Base-by-base conservation (phyloP, 2,329 filamentous ascomycete genomes). In the Aulographum hederae region DNA sequence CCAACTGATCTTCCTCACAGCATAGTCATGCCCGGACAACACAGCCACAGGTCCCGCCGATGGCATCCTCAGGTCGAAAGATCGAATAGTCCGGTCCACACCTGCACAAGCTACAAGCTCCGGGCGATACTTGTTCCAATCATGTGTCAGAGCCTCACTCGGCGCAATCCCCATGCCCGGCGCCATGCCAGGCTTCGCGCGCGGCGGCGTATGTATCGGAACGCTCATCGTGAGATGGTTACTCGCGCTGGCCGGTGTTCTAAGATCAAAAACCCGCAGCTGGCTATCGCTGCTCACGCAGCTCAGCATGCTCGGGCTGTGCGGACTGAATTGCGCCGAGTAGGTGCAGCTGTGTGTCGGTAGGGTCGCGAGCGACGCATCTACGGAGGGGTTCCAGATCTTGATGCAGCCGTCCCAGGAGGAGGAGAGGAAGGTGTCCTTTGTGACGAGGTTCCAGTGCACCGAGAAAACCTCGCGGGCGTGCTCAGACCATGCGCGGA, bases 111-210 rank as follows among this genome's bases (percentile, higher is more conserved):
- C 89, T 33, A 98, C 61, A 17, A 94, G 63, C 0, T 73, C 77
- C 41, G 84, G 73, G 25, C 78, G 70, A 57, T 98, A 98, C 56
- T 98, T 98, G 60, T 98, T 98, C 89, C 89, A 98, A 54, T 98
- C 89, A 55, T 95, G 89, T 0, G 85, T 93, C 19, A 98, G 67
- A 23, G 81, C 72, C 60, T 98, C 89, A 6, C 72, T 66, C 0
- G 84, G 82, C n/a, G 71, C 61, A 6, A 63, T 50, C 2, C 52
- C 51, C 0, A 50, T 50, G 1, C 51, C 43, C 1, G 53, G 49
- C 4, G 52, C 46, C 6, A 52, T 48, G 5, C 56, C 59, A 35
- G 56, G 50, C n/a, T 58, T 56, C 8, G 60, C 54, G 12, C 69
- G 62, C 1, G 68, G 65, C 3, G 70, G 63, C 3, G 70, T 69